Evolutionary conservation across 2,329 filamentous ascomycete species (phyloP), one percentile per base, ranked within the genome.

Genomic region (Mycosphaerella arachidis): DNA sequence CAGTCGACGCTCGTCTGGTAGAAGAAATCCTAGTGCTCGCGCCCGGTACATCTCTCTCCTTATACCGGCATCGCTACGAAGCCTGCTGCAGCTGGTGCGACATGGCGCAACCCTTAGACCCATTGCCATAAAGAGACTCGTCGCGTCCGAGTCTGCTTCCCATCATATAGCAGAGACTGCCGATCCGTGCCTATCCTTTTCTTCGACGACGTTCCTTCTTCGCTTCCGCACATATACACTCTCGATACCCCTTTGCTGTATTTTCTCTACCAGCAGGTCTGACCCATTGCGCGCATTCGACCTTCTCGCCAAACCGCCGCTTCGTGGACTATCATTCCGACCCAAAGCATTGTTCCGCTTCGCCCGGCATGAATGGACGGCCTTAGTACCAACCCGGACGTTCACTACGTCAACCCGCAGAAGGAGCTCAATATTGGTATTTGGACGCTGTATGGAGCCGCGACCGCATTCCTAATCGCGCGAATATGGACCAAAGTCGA

Each of bases 361-460:
- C 37, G 35, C 60, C 55, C 43, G 57, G 55, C 57, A 63, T 63
- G 63, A 57, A 51, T 65, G 63, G 61, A 58, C 55, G 24, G 62
- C 57, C 58, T 48, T 53, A 31, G 27, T 43, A 60, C 60, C 35
- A 63, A 65, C 16, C 53, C 59, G 30, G 55, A 59, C 30, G 55
- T 62, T 8, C 48, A 63, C 48, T 76, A 75, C 62, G 68, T 75
- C 56, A 67, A 75, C 55, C 74, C 74, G 8, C 63, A 71, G 59
- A 68, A 71, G 33, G 67, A 74, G 56, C 63, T 76, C 31, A 74
- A 76, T 51, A 63, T 69, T 37, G 74, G 74, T 12, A 59, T 76
- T 35, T 76, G 74, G 74, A 67, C 71, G n/a, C 68, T 76, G 20
- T 76, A 72, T 52, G 71, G 70, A 37, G 74, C 72, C 29, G 74